Base-by-base conservation (phyloP, 805 yeast species). In the Metschnikowia picachoensis region DNA sequence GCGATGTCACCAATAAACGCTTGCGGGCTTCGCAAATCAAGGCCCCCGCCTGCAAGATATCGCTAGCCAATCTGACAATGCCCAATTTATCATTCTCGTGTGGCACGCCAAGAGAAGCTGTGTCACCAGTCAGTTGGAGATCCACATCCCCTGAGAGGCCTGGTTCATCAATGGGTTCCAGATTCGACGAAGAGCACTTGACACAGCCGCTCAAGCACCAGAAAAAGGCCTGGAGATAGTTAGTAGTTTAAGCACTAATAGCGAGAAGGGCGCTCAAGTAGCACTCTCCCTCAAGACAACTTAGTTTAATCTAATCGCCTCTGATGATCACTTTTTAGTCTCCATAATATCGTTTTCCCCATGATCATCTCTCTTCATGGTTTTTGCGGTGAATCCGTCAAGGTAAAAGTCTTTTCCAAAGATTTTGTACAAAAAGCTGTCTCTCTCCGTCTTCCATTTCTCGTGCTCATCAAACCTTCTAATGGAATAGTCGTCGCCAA, bases 311-410 rank as follows among this genome's bases (percentile, higher is more conserved):
- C 25, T 20, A 14, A 6, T 33, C 16, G 35, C 5, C 12, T 13
- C 16, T 12, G 16, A n/a, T 7, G 14, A 33, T 15, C 25, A 17
- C 15, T 11, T 12, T 17, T 16, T 17, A n/a, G n/a, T 10, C 13
- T 6, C 17, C 28, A 11, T 16, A 17, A n/a, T 2, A 17, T 6
- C 37, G 7, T 20, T 20, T 20, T 20, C 35, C 6, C 20, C 17
- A 7, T 48, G 36, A 4, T 44, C 35, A 14, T 44, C 47, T 9
- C 38, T 39, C 9, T 47, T 37, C 66, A 71, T 65, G 3, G 76
- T 68, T 47, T 63, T 67, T 46, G 74, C 70, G 28, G 76, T 72
- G 44, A 69, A 69, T 11, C 76, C 76, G 44, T 72, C 76, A 39
- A 70, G 60, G 49, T 63, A 72, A 55, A 67, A 69, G 44, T 72